Evolutionary conservation across 495 filamentous ascomycete genomes (phyloP).

Genomic region (Aspergillus conjunctus): DNA sequence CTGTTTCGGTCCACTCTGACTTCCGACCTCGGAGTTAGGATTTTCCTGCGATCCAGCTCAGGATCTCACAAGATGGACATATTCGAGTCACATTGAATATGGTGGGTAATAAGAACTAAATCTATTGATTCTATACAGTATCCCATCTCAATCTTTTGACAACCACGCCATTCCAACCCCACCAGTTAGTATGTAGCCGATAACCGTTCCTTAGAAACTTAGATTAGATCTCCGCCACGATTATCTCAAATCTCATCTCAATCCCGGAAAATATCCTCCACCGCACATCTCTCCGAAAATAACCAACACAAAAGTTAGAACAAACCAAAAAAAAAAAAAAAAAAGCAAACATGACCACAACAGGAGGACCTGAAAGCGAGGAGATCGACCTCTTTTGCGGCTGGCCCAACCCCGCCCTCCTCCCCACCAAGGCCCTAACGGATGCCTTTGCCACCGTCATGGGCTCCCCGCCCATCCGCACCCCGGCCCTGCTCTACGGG

Average conservation of each 20-base stretch:
- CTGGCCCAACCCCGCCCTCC: slow-evolving; percentile 69
- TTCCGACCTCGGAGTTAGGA: slow-evolving; percentile 3
- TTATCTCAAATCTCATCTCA: too few species aligned
- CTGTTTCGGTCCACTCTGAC: background rate
- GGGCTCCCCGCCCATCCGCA: slow-evolving; percentile 55
- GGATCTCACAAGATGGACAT: background rate
- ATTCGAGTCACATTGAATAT: background rate
- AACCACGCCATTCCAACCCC: too few species aligned
- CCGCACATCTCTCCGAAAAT: background rate
- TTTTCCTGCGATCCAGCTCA: background rate
- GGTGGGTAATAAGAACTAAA: background rate
- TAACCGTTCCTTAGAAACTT: too few species aligned
- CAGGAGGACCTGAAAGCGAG: slow-evolving; percentile 15
- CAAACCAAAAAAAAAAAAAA: background rate
- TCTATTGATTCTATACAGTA: too few species aligned
- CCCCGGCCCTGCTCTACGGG: slow-evolving; percentile 70
- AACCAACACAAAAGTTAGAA: background rate
- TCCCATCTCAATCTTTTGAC: too few species aligned
- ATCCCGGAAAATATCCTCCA: slow-evolving; percentile 1
- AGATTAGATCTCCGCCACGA: too few species aligned
- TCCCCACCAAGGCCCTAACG: slow-evolving; percentile 63
- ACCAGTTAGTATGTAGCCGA: too few species aligned
- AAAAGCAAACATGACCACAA: background rate
- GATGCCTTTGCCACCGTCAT: slow-evolving; percentile 58
- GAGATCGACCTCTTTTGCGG: slow-evolving; percentile 69